These are phyloP conservation scores for Symbiodinium pilosum DNA, from an alignment of 73 alveolate species.

Conservation along the genomic window DNA sequence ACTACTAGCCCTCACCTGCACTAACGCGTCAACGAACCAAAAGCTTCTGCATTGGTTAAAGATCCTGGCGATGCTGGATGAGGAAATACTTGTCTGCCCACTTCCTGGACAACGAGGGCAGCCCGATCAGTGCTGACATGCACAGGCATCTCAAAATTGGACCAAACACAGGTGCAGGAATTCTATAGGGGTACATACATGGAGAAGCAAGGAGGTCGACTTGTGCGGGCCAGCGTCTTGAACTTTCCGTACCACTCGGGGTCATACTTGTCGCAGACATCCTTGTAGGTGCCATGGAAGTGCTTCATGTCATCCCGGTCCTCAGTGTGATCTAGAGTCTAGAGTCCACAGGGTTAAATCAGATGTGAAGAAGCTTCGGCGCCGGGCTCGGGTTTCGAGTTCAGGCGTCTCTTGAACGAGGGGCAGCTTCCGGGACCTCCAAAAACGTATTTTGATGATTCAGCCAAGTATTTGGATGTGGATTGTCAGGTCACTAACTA, in stretches of 20 bases:
- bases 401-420: neutral
- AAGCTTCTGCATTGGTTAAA: too few species aligned
- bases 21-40: too few species aligned
- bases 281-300: slow-evolving; percentile 95
- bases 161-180: too few species aligned
- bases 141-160: too few species aligned
- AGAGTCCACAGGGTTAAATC: too few species aligned
- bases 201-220: neutral
- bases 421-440: neutral
- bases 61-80: slow-evolving; percentile 95
- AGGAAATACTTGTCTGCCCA: slow-evolving; percentile 95
- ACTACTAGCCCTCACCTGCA: too few species aligned
- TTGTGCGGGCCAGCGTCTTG: neutral
- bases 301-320: slow-evolving; percentile 95
- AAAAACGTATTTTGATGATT: neutral
- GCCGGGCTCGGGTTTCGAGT: neutral
- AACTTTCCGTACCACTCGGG: slow-evolving; percentile 82
- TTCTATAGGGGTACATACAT: too few species aligned
- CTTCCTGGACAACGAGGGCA: too few species aligned
- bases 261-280: slow-evolving; percentile 82
- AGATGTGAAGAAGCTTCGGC: neutral
- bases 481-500: too few species aligned
- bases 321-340: too few species aligned
- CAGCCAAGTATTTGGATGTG: neutral
- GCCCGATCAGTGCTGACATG: too few species aligned